Percentiles rank a stretch among this genome's conserved stretches.
Evolutionary conservation across 2,329 filamentous ascomycete genomes (phyloP).

Genomic region (Ceratocystis harringtonii): DNA sequence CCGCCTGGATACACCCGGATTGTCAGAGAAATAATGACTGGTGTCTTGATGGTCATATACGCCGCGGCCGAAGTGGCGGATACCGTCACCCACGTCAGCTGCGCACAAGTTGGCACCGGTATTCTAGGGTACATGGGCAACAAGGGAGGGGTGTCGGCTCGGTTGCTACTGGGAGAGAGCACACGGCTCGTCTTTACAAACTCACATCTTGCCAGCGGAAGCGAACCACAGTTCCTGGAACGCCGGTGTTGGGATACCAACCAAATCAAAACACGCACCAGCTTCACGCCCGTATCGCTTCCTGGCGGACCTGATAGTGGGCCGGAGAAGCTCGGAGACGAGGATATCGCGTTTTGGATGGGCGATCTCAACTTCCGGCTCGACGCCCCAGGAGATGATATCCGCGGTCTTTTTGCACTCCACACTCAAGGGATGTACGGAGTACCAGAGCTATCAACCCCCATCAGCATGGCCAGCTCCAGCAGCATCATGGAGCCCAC

Average conservation of each 20-base stretch:
- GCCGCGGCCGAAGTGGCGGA: conserved; percentile 61
- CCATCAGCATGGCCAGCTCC: conserved; percentile 24
- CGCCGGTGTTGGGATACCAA: conserved; percentile 78
- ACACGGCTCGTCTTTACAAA: conserved; percentile 84
- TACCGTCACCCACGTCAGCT: conserved; percentile 68
- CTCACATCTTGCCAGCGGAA: conserved; percentile 76
- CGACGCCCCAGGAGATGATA: conserved; percentile 78
- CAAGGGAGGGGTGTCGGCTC: conserved; percentile 74
- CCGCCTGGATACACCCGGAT: conserved; percentile 64
- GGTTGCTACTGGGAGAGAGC: conserved; percentile 76
- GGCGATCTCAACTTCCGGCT: conserved; percentile 92
- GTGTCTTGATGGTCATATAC: conserved; percentile 71
- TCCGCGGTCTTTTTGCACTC: conserved; percentile 65
- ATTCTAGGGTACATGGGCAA: conserved; percentile 90
- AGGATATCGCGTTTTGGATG: conserved; percentile 92
- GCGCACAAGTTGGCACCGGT: conserved; percentile 71
- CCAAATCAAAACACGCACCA: conserved; percentile 61
- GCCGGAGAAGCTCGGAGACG: conserved; percentile 60
- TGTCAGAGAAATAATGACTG: conserved; percentile 71
- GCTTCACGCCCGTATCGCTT: conserved; percentile 59
- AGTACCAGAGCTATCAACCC: conserved; percentile 22
- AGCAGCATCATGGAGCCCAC: conserved; percentile 18
- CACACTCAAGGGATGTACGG: conserved; percentile 71
- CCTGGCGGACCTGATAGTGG: conserved; percentile 51
- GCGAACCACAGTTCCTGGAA: conserved; percentile 61